Evolutionary conservation across 306 rosid genomes (phyloP).

Genomic region (Sesbania bispinosa): DNA sequence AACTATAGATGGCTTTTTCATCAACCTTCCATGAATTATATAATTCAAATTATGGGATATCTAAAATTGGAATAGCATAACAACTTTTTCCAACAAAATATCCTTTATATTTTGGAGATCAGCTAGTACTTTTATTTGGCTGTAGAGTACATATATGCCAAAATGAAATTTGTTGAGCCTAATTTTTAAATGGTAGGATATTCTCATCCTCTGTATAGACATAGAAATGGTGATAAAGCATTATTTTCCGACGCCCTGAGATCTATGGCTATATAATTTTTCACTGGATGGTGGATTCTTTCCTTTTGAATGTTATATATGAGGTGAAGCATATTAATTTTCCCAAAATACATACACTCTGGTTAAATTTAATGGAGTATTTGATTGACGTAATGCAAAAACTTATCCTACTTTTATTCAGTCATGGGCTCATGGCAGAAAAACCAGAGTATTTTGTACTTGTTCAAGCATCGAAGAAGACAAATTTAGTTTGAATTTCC

Average conservation of each 20-base stretch:
- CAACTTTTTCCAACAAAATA: neutral
- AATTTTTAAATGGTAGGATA: too few species aligned
- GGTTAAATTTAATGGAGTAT: neutral
- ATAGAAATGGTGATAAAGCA: neutral
- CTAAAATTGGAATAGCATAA: neutral
- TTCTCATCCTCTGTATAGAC: neutral
- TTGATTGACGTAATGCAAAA: neutral
- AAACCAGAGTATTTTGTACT: neutral
- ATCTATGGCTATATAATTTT: too few species aligned
- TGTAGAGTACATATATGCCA: neutral
- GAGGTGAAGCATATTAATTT: neutral
- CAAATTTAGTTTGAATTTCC: constrained; percentile 12
- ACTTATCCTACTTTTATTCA: neutral
- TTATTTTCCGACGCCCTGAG: neutral
- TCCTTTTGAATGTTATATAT: too few species aligned
- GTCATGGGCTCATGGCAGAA: neutral
- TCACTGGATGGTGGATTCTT: too few species aligned
- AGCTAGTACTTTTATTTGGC: neutral
- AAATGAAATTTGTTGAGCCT: constrained; percentile 6
- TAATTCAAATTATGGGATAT: too few species aligned
- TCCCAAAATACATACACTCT: neutral
- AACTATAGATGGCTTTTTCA: too few species aligned
- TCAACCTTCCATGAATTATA: too few species aligned
- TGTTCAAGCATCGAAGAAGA: neutral
- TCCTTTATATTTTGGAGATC: neutral